These are phyloP conservation scores for Nannizziopsis barbatae DNA, from an alignment of 2,329 filamentous ascomycete genomes.

Conservation along the genomic window DNA sequence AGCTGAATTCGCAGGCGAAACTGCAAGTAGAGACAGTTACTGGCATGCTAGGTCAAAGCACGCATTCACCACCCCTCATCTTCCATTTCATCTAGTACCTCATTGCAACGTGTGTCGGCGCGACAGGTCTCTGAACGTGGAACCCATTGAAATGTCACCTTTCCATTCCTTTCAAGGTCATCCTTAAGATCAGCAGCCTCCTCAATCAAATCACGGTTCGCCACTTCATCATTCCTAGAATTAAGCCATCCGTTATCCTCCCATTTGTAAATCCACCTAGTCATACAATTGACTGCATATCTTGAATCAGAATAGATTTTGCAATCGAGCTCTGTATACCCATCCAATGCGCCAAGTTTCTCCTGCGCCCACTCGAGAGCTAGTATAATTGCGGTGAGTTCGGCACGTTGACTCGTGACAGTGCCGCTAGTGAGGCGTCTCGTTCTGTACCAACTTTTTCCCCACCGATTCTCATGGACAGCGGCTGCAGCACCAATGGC, in stretches of 20 bases:
- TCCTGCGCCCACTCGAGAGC: slow-evolving; percentile 40
- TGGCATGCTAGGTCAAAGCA: no score
- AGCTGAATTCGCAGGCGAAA: no score
- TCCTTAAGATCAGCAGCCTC: slow-evolving; percentile 21
- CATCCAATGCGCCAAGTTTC: slow-evolving; percentile 16
- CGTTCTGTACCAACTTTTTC: neutral
- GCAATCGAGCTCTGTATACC: slow-evolving; percentile 18
- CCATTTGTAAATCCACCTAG: slow-evolving; percentile 27
- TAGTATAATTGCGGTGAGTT: slow-evolving; percentile 34
- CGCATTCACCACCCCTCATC: no score
- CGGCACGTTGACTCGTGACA: slow-evolving; percentile 29
- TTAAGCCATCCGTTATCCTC: slow-evolving; percentile 25
- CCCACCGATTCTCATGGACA: slow-evolving; percentile 14
- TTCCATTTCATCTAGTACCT: slow-evolving; percentile 21
- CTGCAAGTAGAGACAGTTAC: no score
- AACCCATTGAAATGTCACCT: slow-evolving; percentile 26
- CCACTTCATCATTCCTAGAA: slow-evolving; percentile 21
- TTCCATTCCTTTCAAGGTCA: slow-evolving; percentile 20
- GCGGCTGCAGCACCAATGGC: slow-evolving; percentile 26
- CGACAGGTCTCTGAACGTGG: slow-evolving; percentile 24
- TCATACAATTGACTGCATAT: slow-evolving; percentile 29
- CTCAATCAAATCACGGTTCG: slow-evolving; percentile 29
- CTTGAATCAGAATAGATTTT: slow-evolving; percentile 29
- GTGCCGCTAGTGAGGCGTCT: slow-evolving; percentile 10
- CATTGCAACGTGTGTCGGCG: slow-evolving; percentile 26